Conservation (phyloP, 768 basidiomycete species). For the Kwoniella dendrophila region DNA sequence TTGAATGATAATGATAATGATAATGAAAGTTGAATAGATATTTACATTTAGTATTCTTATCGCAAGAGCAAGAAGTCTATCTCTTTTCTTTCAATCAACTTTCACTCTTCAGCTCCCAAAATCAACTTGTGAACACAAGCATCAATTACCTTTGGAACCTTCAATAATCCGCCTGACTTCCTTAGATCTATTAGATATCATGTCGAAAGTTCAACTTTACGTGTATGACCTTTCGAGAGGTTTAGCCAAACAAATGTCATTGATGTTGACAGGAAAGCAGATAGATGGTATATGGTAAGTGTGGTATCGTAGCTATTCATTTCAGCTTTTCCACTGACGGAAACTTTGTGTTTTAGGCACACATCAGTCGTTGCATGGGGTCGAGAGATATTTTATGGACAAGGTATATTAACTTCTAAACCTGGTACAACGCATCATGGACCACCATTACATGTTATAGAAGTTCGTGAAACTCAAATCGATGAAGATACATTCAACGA, state of each 20-base stretch:
- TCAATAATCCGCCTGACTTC: too few relatives aligned
- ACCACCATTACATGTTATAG: conserved; percentile 43
- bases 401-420: conserved; percentile 70
- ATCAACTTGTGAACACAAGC: too few relatives aligned
- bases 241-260: conserved; percentile 74
- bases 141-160: too few relatives aligned
- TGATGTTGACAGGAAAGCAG: conserved; percentile 79
- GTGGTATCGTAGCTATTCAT: too few relatives aligned
- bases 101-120: too few relatives aligned
- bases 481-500: conserved; percentile 85
- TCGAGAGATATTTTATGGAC: conserved; percentile 87
- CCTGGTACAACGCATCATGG: conserved; percentile 76
- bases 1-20: too few relatives aligned
- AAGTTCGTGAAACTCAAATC: conserved; percentile 58
- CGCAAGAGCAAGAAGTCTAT: too few relatives aligned
- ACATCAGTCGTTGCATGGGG: conserved; percentile 86
- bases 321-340: too few relatives aligned
- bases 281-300: conserved; percentile 90
- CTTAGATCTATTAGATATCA: too few relatives aligned
- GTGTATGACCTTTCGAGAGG: conserved; percentile 91
- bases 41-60: too few relatives aligned
- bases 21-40: too few relatives aligned
- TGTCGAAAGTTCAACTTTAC: conserved; percentile 71
- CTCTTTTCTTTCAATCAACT: too few relatives aligned
- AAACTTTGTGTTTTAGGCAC: conserved; percentile 64